These are phyloP conservation scores for Capsicum chinense DNA, from an alignment of 257 asterid species.

Conservation along the genomic window DNA sequence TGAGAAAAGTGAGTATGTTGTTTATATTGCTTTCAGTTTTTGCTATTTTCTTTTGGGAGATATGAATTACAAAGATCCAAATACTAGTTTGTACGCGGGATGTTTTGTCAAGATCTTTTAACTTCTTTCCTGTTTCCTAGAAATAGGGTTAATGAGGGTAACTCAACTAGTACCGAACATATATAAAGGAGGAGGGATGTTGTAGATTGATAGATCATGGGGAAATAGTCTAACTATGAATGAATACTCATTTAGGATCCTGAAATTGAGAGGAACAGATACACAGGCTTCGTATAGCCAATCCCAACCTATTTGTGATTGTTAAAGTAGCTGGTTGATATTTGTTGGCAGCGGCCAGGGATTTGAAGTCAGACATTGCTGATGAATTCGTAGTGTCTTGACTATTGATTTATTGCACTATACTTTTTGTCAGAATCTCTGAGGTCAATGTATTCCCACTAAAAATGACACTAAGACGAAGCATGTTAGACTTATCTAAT, in stretches of 20 bases:
- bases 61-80: not conserved
- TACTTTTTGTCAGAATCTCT: too few species aligned
- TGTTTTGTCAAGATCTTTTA: not conserved
- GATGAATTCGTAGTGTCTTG: not conserved
- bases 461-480: not conserved
- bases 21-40: not conserved
- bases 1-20: not conserved
- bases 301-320: too few species aligned
- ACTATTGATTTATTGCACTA: slow-evolving; percentile 3
- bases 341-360: not conserved
- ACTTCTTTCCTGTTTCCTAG: not conserved
- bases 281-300: not conserved
- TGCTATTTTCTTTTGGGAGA: too few species aligned
- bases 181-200: not conserved
- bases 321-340: not conserved
- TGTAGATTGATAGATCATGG: not conserved
- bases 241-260: slow-evolving; percentile 24
- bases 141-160: not conserved
- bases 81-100: not conserved
- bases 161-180: not conserved
- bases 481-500: not conserved
- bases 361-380: not conserved
- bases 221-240: not conserved
- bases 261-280: not conserved
- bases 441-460: too few species aligned